Evolutionary conservation across 208 protist genomes (phyloP).

Genomic region (Kentomonas sorsogonicus): DNA sequence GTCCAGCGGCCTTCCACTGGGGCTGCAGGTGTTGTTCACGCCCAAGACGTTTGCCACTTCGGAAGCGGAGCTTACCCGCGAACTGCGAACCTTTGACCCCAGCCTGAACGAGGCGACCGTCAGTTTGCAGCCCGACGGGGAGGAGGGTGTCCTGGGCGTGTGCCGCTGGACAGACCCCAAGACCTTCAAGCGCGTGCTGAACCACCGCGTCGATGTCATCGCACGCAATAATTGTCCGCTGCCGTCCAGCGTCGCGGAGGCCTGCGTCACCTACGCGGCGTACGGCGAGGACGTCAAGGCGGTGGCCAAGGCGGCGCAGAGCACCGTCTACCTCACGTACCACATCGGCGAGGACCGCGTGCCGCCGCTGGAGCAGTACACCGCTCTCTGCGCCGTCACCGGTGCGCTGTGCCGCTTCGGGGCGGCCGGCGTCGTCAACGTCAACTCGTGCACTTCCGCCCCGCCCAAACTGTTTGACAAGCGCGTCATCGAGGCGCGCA

Average conservation of each 20-base stretch:
- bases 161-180: too few species aligned
- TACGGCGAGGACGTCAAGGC: constrained; percentile 13
- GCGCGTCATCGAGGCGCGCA: constrained; percentile 7
- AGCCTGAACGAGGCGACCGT: constrained; percentile 3
- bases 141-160: background rate
- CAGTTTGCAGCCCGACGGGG: background rate
- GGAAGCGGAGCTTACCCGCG: too few species aligned
- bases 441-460: constrained; percentile 12
- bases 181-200: background rate
- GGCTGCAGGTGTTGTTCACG: too few species aligned
- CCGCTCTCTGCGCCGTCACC: constrained; percentile 15
- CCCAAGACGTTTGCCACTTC: too few species aligned
- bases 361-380: constrained; percentile 20
- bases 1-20: too few species aligned
- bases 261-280: constrained; percentile 15
- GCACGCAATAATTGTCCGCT: constrained; percentile 10
- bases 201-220: constrained; percentile 14
- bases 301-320: constrained; percentile 2
- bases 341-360: constrained; percentile 4
- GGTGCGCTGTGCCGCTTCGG: constrained; percentile 12
- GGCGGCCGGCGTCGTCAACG: constrained; percentile 19
- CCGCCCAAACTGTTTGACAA: constrained; percentile 12
- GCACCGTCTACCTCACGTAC: constrained; percentile 18
- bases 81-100: constrained; percentile 9
- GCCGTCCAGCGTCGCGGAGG: constrained; percentile 3